Percentiles rank a stretch among this genome's conserved stretches.
phyloP scores from a whole-genome alignment of 2,329 filamentous ascomycete species.

The Fusarium pseudocircinatum region DNA sequence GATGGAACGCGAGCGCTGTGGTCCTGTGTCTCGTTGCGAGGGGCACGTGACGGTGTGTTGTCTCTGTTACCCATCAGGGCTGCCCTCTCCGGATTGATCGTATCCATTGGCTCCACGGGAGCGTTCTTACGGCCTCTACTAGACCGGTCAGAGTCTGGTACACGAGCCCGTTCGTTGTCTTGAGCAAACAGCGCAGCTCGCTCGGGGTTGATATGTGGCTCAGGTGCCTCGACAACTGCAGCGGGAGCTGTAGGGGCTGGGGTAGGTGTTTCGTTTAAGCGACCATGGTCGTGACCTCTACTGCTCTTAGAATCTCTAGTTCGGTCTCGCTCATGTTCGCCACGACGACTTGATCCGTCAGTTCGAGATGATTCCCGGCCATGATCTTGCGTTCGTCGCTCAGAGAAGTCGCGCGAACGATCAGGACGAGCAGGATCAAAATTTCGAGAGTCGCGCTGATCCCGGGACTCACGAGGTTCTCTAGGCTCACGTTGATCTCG shows the following conservation, averaged over 20 bases:
- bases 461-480: conserved; percentile 51
- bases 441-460: conserved; percentile 49
- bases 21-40: conserved; percentile 58
- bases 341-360: conserved; percentile 50
- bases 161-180: conserved; percentile 45
- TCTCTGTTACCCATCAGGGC: conserved; percentile 55
- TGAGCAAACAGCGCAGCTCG: conserved; percentile 60
- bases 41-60: conserved; percentile 48
- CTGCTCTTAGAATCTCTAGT: conserved; percentile 44
- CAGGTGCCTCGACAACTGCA: conserved; percentile 45
- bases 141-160: conserved; percentile 44
- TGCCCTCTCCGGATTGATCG: conserved; percentile 60
- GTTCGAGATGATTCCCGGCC: conserved; percentile 38
- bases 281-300: conserved; percentile 43
- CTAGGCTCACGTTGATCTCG: conserved; percentile 49
- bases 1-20: conserved; percentile 57
- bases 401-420: conserved; percentile 55
- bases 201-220: conserved; percentile 65
- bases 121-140: conserved; percentile 43
- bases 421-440: conserved; percentile 54
- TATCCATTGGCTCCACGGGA: conserved; percentile 46
- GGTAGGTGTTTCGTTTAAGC: conserved; percentile 43
- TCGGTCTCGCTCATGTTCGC: conserved; percentile 56
- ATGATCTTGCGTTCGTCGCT: conserved; percentile 55
- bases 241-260: conserved; percentile 41